phyloP scores from a whole-genome alignment of 176 grass and related monocot genomes.

The Cocos nucifera region DNA sequence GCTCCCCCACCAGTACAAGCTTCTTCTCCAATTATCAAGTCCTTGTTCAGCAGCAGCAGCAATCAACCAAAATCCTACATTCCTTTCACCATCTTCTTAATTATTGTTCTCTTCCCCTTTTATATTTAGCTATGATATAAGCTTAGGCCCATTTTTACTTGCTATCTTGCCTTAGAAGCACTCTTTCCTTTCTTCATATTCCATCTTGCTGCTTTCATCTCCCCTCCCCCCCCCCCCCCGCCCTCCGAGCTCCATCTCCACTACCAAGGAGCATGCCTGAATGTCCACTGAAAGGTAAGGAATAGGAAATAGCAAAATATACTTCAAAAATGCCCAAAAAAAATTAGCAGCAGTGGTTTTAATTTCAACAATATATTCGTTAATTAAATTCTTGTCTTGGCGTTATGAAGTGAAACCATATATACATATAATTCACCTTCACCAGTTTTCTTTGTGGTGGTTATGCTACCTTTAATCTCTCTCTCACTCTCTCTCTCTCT shows the following conservation, averaged over 20 bases:
- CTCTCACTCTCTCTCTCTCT: no score
- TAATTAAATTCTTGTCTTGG: no score
- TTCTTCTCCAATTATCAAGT: slow-evolving; percentile 14
- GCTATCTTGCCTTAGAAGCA: slow-evolving; percentile 91
- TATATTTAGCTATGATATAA: slow-evolving; percentile 38
- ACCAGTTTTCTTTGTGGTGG: no score
- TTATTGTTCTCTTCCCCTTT: slow-evolving; percentile 9
- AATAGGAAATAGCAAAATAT: no score
- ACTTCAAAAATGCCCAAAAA: no score
- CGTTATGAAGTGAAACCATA: no score
- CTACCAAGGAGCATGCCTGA: slow-evolving; percentile 65
- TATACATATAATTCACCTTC: no score
- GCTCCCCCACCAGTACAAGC: background rate
- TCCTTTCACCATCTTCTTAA: slow-evolving; percentile 6
- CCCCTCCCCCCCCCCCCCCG: background rate
- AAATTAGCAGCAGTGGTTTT: no score
- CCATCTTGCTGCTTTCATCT: slow-evolving; percentile 28
- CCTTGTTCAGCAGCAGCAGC: slow-evolving; percentile 28
- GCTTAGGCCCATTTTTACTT: slow-evolving; percentile 44
- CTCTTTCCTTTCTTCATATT: slow-evolving; percentile 44
- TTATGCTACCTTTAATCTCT: no score
- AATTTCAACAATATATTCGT: no score
- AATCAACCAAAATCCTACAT: slow-evolving; percentile 31
- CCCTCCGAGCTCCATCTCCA: background rate
- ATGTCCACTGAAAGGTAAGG: slow-evolving; percentile 81